A percentile compares a stretch with the other conserved stretches of the same genome.
These are phyloP conservation scores for Fusarium sp. DNA, from an alignment of 2,329 filamentous ascomycete species.

Conservation along the genomic window DNA sequence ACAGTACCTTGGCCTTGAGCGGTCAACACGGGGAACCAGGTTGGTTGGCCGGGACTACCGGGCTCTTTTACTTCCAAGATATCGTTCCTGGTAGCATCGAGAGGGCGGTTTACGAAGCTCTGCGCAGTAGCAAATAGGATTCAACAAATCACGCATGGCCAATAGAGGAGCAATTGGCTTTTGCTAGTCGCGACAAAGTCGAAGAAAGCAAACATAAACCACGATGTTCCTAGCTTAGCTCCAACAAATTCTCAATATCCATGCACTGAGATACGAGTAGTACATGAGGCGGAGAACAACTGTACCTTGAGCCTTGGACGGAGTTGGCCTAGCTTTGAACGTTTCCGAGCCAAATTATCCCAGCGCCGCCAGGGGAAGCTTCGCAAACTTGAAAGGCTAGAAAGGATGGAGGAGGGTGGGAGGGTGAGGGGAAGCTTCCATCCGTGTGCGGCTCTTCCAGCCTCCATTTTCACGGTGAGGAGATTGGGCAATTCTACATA, in stretches of 20 bases:
- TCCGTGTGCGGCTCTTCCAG: conserved; percentile 30
- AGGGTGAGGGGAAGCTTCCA: conserved; percentile 34
- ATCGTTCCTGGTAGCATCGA: conserved; percentile 18
- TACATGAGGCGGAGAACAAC: not conserved
- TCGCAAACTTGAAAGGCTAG: not conserved
- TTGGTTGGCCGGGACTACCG: conserved; percentile 27
- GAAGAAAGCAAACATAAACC: conserved; percentile 11
- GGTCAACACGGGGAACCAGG: conserved; percentile 41
- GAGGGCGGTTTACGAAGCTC: conserved; percentile 14
- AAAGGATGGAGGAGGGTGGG: conserved; percentile 5
- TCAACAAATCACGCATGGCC: conserved; percentile 41
- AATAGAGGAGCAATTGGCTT: conserved; percentile 38
- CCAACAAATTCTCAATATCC: conserved; percentile 14
- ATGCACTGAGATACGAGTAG: conserved; percentile 23
- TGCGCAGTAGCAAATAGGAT: conserved; percentile 6
- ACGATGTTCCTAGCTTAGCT: conserved; percentile 41
- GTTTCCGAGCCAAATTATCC: conserved; percentile 24
- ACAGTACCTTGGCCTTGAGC: conserved; percentile 28
- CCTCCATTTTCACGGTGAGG: conserved; percentile 14
- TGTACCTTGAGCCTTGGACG: conserved; percentile 21
- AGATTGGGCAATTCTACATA: conserved; percentile 7
- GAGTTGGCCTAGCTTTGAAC: conserved; percentile 36
- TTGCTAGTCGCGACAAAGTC: conserved; percentile 19
- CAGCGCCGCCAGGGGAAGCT: conserved; percentile 33
- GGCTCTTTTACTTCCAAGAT: conserved; percentile 31